Evolutionary conservation across 345 rosid species (phyloP), one percentile per base, ranked within the genome.

Genomic region (Pelargonium nanum): DNA sequence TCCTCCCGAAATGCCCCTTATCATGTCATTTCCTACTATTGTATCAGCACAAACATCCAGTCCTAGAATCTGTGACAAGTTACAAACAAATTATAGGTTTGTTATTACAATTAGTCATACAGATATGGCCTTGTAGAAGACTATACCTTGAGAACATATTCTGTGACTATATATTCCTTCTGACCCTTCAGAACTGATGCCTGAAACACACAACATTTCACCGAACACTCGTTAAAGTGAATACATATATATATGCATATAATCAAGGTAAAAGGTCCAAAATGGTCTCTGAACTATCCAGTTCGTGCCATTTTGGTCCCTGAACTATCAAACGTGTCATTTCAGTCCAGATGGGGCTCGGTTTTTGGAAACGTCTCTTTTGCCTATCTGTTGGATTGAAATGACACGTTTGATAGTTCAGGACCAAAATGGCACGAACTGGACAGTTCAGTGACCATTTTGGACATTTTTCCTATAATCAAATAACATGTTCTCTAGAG

Each of bases 1-100:
- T n/a, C n/a, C n/a, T n/a, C 69, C 69, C 7, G 53, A 65, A 60
- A 66, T 66, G 22, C 70, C 70, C 54, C 55, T 59, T 19, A 12
- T 30, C 70, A 66, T 59, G 19, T 6, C 58, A 53, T 66, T 34
- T 66, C 70, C 70, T 30, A 66, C n/a, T 21, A 52, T 59, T 19
- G 59, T 50, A 45, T 66, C 48, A 0, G 70, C 59, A 1, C 64
- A 66, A 59, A 24, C 59, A 48, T 66, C 70, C 26, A 66, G 58
- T 23, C 70, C 70, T 59, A 66, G 44, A 21, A 66, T 66, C 70
- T 66, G 70, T 20, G 6, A 52, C 24, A 20, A 4, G 26, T 26
- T 20, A 26, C 26, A 63, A 7, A 34, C 2, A 25, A 32, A 22
- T 19, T 21, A 2, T 23, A 5, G 21, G 8, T 12, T 6, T 4